phyloP scores from a whole-genome alignment of 139 green algal species.

The Coelastrella sp. region DNA sequence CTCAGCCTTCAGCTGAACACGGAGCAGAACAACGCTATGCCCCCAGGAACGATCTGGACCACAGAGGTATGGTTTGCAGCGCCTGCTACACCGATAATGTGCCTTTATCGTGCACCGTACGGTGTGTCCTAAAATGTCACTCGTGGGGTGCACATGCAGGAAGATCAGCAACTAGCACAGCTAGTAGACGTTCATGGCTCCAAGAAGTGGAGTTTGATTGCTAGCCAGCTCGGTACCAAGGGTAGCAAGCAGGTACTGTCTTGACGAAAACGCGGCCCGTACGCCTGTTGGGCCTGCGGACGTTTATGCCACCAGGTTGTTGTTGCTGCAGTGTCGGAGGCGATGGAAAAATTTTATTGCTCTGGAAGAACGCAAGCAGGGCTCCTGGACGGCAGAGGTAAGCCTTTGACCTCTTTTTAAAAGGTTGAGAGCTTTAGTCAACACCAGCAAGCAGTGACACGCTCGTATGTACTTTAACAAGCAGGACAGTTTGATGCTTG shows the following conservation, averaged over 20 bases:
- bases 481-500: no score
- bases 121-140: not conserved
- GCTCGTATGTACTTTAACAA: no score
- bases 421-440: no score
- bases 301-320: not conserved
- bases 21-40: not conserved
- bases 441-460: no score
- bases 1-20: no score
- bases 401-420: not conserved
- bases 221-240: conserved; percentile 67
- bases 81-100: not conserved
- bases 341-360: conserved; percentile 86
- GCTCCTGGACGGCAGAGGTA: conserved; percentile 71
- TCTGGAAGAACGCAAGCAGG: conserved; percentile 74
- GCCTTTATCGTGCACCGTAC: not conserved
- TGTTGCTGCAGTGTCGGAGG: conserved; percentile 62
- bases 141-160: no score
- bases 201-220: conserved; percentile 79
- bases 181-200: conserved; percentile 73
- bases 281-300: not conserved
- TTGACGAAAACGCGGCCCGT: not conserved
- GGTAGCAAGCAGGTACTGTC: conserved; percentile 75
- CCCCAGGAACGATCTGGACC: not conserved
- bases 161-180: conserved; percentile 72
- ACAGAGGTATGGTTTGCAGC: conserved; percentile 7